These are phyloP conservation scores for Candida gorgasii DNA, from an alignment of 805 yeast genomes.

Conservation along the genomic window DNA sequence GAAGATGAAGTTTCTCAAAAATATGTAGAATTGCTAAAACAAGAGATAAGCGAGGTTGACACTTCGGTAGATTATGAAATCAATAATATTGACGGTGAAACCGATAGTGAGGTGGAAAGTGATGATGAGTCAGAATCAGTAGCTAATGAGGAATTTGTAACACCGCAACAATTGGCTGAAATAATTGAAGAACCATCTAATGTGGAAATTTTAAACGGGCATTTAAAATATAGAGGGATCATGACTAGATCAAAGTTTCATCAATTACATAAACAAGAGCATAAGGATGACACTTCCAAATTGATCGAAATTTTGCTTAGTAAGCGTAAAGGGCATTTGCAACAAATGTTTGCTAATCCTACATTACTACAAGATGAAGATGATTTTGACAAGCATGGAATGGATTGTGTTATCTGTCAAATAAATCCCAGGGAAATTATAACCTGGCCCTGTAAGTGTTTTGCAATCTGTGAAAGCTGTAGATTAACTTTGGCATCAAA, in stretches of 20 bases:
- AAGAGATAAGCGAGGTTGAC: slow-evolving; percentile 39
- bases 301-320: slow-evolving; percentile 24
- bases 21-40: slow-evolving; percentile 26
- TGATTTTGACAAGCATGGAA: slow-evolving; percentile 17
- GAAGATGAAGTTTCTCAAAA: slow-evolving; percentile 22
- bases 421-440: slow-evolving; percentile 71
- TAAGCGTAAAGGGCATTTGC: slow-evolving; percentile 13
- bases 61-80: slow-evolving; percentile 25
- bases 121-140: slow-evolving; percentile 16
- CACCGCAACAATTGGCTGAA: slow-evolving; percentile 27
- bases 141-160: slow-evolving; percentile 21
- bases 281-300: slow-evolving; percentile 19
- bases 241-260: slow-evolving; percentile 37
- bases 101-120: slow-evolving; percentile 19
- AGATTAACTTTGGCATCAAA: slow-evolving; percentile 70
- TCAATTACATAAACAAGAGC: not conserved
- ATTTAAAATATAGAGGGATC: slow-evolving; percentile 23
- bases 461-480: slow-evolving; percentile 85
- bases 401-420: slow-evolving; percentile 81
- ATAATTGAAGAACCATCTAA: slow-evolving; percentile 17
- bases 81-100: slow-evolving; percentile 21
- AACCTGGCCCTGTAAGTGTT: slow-evolving; percentile 91
- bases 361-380: slow-evolving; percentile 25
- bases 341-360: slow-evolving; percentile 2
- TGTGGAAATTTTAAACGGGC: slow-evolving; percentile 27